Evolutionary conservation across 140 eudicot genomes (phyloP).

Genomic region (Bidens hawaiensis): DNA sequence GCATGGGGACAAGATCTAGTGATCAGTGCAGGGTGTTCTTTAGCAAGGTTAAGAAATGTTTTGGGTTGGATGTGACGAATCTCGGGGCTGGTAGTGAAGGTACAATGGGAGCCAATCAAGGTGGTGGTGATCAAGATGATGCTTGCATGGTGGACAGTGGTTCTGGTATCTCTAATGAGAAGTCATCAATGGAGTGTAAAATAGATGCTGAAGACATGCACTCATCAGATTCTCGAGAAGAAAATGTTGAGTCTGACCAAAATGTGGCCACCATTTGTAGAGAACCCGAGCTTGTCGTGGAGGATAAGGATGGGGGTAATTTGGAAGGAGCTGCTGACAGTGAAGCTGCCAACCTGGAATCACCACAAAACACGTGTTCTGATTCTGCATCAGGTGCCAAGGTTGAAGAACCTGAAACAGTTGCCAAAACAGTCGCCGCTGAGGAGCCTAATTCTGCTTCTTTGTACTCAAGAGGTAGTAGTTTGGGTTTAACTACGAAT

Average conservation of each 20-base stretch:
- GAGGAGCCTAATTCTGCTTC: slow-evolving; percentile 27
- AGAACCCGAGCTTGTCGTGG: slow-evolving; percentile 18
- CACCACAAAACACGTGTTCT: slow-evolving; percentile 13
- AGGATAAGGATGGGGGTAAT: slow-evolving; percentile 16
- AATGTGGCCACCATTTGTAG: slow-evolving; percentile 1
- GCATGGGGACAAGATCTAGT: slow-evolving; percentile 52
- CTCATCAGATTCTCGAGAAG: slow-evolving; percentile 27
- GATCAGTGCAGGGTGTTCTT: slow-evolving; percentile 75
- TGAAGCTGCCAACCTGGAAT: slow-evolving; percentile 18
- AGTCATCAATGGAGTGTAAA: slow-evolving; percentile 38
- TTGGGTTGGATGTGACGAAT: slow-evolving; percentile 57
- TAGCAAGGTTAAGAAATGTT: slow-evolving; percentile 76
- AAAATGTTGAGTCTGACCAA: slow-evolving; percentile 27
- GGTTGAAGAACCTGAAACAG: slow-evolving; percentile 17
- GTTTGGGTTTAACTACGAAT: slow-evolving; percentile 19
- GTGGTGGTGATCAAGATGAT: slow-evolving; percentile 69
- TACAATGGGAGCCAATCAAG: slow-evolving; percentile 37
- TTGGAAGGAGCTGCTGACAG: slow-evolving; percentile 20
- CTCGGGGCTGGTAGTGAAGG: slow-evolving; percentile 31
- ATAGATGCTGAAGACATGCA: slow-evolving; percentile 46
- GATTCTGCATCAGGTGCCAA: slow-evolving; percentile 27
- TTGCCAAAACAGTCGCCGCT: slow-evolving; percentile 8
- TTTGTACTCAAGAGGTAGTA: slow-evolving; percentile 7
- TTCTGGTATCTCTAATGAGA: slow-evolving; percentile 41
- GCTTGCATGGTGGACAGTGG: slow-evolving; percentile 56